phyloP scores from a whole-genome alignment of 176 grass and related monocot genomes.

The Aegilops sharonensis region DNA sequence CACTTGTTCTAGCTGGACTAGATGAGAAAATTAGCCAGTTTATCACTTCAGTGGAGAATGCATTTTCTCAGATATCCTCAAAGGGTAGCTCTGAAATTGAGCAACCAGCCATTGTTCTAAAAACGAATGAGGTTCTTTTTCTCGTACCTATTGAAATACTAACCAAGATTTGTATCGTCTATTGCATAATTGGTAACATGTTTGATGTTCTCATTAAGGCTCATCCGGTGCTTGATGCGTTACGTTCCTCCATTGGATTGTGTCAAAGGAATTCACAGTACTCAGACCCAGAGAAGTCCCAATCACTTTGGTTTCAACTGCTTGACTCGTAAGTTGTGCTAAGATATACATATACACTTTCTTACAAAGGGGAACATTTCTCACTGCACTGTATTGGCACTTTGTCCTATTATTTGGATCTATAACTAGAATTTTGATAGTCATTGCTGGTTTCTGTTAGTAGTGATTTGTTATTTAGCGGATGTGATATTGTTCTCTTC shows the following conservation, averaged over 20 bases:
- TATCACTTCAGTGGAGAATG: slow-evolving; percentile 59
- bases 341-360: slow-evolving; percentile 21
- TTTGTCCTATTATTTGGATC: not conserved
- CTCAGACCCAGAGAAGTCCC: slow-evolving; percentile 72
- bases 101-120: slow-evolving; percentile 46
- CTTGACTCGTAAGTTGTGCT: slow-evolving; percentile 75
- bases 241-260: slow-evolving; percentile 70
- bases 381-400: not conserved
- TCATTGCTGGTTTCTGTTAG: not conserved
- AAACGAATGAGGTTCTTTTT: slow-evolving; percentile 68
- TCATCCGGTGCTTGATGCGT: slow-evolving; percentile 66
- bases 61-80: slow-evolving; percentile 38
- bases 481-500: not conserved
- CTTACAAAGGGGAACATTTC: not conserved
- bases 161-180: slow-evolving; percentile 16
- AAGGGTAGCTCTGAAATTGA: slow-evolving; percentile 34
- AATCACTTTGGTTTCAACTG: slow-evolving; percentile 81
- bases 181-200: slow-evolving; percentile 24
- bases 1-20: slow-evolving; percentile 64
- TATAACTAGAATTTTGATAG: not conserved
- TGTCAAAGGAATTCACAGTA: slow-evolving; percentile 94
- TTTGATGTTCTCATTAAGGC: slow-evolving; percentile 47
- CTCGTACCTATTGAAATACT: slow-evolving; percentile 22
- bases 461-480: not conserved
- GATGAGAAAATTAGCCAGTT: slow-evolving; percentile 74